Base-by-base conservation (phyloP, 257 asterid genomes). In the Penstemon davidsonii region DNA sequence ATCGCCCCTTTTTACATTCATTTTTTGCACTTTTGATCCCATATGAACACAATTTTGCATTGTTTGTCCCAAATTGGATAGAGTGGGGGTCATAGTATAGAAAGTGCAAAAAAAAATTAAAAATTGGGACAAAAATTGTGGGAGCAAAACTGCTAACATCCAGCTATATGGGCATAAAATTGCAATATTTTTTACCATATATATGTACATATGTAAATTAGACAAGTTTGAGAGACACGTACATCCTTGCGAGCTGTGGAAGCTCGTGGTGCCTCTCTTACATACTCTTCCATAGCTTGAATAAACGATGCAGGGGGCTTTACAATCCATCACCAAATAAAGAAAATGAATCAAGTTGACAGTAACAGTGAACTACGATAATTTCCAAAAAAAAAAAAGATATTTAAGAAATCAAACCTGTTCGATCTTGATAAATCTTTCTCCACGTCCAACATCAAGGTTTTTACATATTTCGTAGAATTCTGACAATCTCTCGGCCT, bases 251-350 rank as follows among this genome's bases (percentile, higher is more conserved):
- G 91, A 73, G 79, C 91, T 8, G 85, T 73, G 72, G 99, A 88
- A 73, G 81, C 64, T 36, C 94, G 97, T 5, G 99, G 98, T 69
- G 96, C 98, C 5, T 94, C 99, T 80, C 82, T 86, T 40, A 91
- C 95, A 69, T 91, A 94, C 85, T 94, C 98, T 83, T 94, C 99
- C 99, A 94, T 94, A 68, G 99, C 87, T 91, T 85, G 96, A 62
- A 94, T 66, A 75, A 94, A 94, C 42, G 99, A 94, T 68, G 90
- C 91, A 50, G 98, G 98, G 42, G 99, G 98, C 99, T 94, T 68
- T 52, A 85, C 63, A 40, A 69, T 60, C 72, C 67, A 76, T 42
- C 67, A 73, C 41, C 46, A 55, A 66, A 70, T 38, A 61, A 62
- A 47, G 37, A 33, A 62, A 67, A 52, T 74, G 46, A 59, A 43